A percentile compares a stretch with the other conserved stretches of the same genome.
phyloP scores from a whole-genome alignment of 306 rosid species.

The Trifolium pratense region DNA sequence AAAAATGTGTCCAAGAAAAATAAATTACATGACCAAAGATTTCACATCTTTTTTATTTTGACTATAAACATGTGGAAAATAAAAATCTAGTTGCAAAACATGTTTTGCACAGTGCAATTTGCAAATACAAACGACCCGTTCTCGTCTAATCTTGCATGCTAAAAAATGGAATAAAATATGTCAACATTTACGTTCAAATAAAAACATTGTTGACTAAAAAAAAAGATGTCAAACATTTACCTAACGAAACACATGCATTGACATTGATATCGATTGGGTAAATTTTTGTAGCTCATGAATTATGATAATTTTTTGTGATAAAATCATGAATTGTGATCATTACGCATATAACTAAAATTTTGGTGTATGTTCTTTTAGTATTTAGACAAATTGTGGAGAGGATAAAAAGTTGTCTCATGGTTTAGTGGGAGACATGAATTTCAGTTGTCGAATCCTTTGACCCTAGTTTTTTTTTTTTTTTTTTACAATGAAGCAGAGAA shows the following conservation, averaged over 20 bases:
- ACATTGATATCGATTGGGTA: neutral
- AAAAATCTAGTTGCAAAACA: slow-evolving; percentile 5
- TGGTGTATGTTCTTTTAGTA: no score
- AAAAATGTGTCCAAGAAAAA: neutral
- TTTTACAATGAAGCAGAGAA: no score
- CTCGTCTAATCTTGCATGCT: neutral
- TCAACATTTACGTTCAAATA: slow-evolving; percentile 16
- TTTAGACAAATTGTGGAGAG: no score
- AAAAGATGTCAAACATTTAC: neutral
- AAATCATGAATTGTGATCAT: no score
- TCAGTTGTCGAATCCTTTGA: no score
- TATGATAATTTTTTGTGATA: neutral
- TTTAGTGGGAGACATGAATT: no score
- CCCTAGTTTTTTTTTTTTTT: no score
- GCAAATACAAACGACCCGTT: slow-evolving; percentile 9
- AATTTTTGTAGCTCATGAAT: neutral
- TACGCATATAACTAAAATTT: no score
- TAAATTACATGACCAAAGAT: no score
- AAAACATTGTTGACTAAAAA: no score
- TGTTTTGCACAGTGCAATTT: neutral
- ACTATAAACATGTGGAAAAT: neutral
- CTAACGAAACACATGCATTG: neutral
- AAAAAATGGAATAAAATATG: neutral
- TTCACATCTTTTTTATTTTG: no score
- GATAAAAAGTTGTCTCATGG: no score